Evolutionary conservation across 2,329 filamentous ascomycete species (phyloP).

Genomic region (Trichoderma afroharzianum): DNA sequence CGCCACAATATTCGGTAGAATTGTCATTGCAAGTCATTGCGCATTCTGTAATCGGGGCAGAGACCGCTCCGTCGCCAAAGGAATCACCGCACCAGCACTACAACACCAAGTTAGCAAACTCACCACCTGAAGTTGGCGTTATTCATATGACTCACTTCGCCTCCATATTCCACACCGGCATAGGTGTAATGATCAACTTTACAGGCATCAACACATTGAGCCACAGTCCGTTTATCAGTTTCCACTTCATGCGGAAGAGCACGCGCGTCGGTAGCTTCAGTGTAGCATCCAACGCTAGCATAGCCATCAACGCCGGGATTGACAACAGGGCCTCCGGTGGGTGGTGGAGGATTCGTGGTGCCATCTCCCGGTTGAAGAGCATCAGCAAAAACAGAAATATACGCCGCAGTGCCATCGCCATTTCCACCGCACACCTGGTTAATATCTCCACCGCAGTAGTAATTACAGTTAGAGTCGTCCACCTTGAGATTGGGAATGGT

Average conservation of each 20-base stretch:
- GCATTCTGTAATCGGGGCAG: conserved; percentile 32
- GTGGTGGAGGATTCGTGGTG: conserved; percentile 18
- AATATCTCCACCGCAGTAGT: conserved; percentile 45
- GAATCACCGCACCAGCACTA: conserved; percentile 38
- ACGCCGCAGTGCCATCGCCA: conserved; percentile 33
- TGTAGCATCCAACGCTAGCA: conserved; percentile 37
- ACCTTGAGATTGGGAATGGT: conserved; percentile 43
- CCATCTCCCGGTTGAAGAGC: conserved; percentile 28
- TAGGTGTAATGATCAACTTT: conserved; percentile 29
- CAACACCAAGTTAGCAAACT: background rate
- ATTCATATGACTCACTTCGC: conserved; percentile 25
- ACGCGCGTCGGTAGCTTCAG: conserved; percentile 31
- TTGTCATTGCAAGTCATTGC: conserved; percentile 37
- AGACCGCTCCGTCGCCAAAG: conserved; percentile 27
- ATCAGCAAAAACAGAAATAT: conserved; percentile 48
- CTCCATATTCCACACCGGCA: conserved; percentile 39
- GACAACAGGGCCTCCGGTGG: conserved; percentile 26
- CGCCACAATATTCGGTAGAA: conserved; percentile 37
- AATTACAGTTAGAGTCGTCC: conserved; percentile 48
- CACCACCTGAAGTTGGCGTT: background rate
- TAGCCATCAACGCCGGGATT: conserved; percentile 39
- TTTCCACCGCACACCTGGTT: conserved; percentile 54
- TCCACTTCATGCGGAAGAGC: conserved; percentile 30
- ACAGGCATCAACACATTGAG: conserved; percentile 33
- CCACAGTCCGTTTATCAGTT: conserved; percentile 30